A percentile compares a stretch with the other conserved stretches of the same genome.
Conservation (phyloP, 306 rosid species). For the Rosa chinensis region DNA sequence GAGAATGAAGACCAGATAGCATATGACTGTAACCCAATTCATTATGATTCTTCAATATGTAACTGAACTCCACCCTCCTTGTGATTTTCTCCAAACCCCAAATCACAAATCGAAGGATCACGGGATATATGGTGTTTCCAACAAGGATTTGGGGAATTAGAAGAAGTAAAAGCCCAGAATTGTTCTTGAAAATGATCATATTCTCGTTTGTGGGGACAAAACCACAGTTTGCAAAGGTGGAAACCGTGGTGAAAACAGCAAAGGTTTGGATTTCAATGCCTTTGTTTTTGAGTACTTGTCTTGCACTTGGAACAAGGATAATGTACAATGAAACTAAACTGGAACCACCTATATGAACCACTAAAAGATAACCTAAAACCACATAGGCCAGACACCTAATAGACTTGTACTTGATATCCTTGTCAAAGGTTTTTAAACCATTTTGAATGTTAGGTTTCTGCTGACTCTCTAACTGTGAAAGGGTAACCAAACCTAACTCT, state of each 20-base stretch:
- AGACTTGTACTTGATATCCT: slow-evolving; percentile 17
- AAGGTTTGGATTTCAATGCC: slow-evolving; percentile 43
- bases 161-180: slow-evolving; percentile 60
- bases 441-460: not conserved
- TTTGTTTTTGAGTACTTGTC: slow-evolving; percentile 34
- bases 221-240: slow-evolving; percentile 69
- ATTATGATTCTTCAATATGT: slow-evolving; percentile 34
- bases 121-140: slow-evolving; percentile 67
- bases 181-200: slow-evolving; percentile 67
- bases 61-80: slow-evolving; percentile 43
- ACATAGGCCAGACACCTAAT: slow-evolving; percentile 45
- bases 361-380: slow-evolving; percentile 39
- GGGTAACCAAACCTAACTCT: slow-evolving; percentile 19
- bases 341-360: slow-evolving; percentile 31
- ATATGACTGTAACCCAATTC: slow-evolving; percentile 49
- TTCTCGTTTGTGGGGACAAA: slow-evolving; percentile 81
- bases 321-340: slow-evolving; percentile 33
- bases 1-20: slow-evolving; percentile 39
- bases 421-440: not conserved
- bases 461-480: not conserved
- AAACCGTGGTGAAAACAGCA: slow-evolving; percentile 51
- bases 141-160: slow-evolving; percentile 39
- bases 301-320: slow-evolving; percentile 37
- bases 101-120: slow-evolving; percentile 43
- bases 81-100: slow-evolving; percentile 36